Conservation (phyloP, 1,284 basidiomycete genomes). For the Farysia itapuensis region DNA sequence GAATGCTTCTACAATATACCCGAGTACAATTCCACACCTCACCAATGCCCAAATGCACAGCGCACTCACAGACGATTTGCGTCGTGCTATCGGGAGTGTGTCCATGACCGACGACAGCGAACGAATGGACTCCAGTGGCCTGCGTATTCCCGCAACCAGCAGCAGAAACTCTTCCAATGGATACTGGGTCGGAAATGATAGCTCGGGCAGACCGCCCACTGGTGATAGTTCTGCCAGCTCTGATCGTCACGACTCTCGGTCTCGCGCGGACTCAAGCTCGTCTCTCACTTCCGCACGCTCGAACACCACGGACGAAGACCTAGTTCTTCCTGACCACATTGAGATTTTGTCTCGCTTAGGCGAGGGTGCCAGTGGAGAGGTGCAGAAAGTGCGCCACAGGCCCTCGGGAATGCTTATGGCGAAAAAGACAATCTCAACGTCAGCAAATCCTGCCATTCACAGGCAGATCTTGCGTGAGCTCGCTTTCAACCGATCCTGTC, state of each 20-base stretch:
- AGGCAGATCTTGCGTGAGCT: conserved; percentile 92
- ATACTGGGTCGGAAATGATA: conserved; percentile 21
- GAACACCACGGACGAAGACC: conserved; percentile 9
- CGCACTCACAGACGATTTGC: conserved; percentile 49
- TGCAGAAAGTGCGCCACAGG: conserved; percentile 82
- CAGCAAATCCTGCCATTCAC: conserved; percentile 79
- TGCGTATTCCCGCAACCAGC: conserved; percentile 26
- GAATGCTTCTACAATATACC: conserved; percentile 40
- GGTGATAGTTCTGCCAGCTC: conserved; percentile 1
- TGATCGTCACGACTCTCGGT: conserved; percentile 10
- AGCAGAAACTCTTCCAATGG: conserved; percentile 24
- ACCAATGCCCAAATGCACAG: conserved; percentile 36
- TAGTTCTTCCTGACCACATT: conserved; percentile 64
- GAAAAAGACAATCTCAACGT: conserved; percentile 92
- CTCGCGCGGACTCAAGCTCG: not conserved
- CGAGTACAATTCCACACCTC: conserved; percentile 43
- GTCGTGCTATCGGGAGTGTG: conserved; percentile 48
- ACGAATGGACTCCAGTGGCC: conserved; percentile 24
- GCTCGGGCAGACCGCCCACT: not conserved
- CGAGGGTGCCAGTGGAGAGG: conserved; percentile 93
- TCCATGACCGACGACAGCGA: conserved; percentile 35
- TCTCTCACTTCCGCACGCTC: not conserved
- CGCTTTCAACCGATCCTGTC: conserved; percentile 80
- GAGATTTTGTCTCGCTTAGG: conserved; percentile 77
- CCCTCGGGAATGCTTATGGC: conserved; percentile 80